Evolutionary conservation across 1,284 basidiomycete genomes (phyloP).

Genomic region (Neolentinus lepideus): DNA sequence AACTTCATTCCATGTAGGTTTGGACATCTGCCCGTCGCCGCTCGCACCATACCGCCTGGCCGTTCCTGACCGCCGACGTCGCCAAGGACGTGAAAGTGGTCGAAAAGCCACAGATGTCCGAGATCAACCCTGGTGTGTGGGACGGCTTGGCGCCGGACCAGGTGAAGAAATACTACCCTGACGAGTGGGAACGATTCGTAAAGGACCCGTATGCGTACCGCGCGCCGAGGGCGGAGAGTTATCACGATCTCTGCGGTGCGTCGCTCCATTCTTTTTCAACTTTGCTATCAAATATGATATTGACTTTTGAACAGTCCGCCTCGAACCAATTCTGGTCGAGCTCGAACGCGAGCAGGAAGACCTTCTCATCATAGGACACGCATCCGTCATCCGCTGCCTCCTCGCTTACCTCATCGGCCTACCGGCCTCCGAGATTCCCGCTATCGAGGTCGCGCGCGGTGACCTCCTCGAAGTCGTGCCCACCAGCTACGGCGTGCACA

Average conservation of each 20-base stretch:
- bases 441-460: constrained; percentile 90
- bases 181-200: constrained; percentile 90
- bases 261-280: constrained; percentile 4
- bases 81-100: constrained; percentile 67
- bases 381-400: constrained; percentile 96
- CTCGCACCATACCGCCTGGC: constrained; percentile 94
- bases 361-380: constrained; percentile 76
- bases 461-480: constrained; percentile 88
- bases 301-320: constrained; percentile 41
- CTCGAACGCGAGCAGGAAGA: constrained; percentile 78
- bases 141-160: constrained; percentile 92
- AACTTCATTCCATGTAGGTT: constrained; percentile 44
- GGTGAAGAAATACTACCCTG: constrained; percentile 85
- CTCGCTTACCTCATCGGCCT: constrained; percentile 89
- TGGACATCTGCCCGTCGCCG: constrained; percentile 95
- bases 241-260: constrained; percentile 79
- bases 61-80: constrained; percentile 55
- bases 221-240: constrained; percentile 89
- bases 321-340: constrained; percentile 82
- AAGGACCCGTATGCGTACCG: constrained; percentile 93
- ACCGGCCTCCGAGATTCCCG: constrained; percentile 94
- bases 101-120: constrained; percentile 93
- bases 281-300: constrained; percentile 1
- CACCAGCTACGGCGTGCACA: constrained; percentile 85
- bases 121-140: constrained; percentile 97